These are phyloP conservation scores for Penicillium bialowiezense DNA, from an alignment of 495 filamentous ascomycete species.

Conservation along the genomic window DNA sequence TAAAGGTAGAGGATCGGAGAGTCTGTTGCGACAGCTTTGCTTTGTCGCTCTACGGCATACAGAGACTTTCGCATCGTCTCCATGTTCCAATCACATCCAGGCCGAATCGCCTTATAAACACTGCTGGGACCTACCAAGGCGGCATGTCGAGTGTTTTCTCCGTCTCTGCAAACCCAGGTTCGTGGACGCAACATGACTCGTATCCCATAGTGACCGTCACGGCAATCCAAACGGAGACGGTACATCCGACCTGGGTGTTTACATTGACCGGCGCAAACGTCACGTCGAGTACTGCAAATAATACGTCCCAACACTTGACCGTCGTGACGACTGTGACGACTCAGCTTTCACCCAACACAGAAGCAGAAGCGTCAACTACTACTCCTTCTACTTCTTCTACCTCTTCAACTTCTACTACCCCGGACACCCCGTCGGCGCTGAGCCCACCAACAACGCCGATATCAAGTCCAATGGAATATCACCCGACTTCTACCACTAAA, in stretches of 20 bases:
- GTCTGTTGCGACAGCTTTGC: no score
- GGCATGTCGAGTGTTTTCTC: neutral
- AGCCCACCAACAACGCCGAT: neutral
- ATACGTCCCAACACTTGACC: neutral
- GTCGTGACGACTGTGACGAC: neutral
- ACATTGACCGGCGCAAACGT: neutral
- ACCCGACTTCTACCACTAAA: neutral
- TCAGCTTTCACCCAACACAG: neutral
- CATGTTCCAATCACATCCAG: neutral
- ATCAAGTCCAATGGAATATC: neutral
- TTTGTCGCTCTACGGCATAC: no score
- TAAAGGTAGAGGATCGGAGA: no score
- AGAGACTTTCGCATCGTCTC: no score
- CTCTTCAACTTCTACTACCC: no score
- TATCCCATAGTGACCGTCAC: neutral
- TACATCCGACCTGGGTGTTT: slow-evolving; percentile 3
- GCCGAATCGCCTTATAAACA: neutral
- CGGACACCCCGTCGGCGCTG: neutral
- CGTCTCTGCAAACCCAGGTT: neutral
- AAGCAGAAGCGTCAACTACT: neutral
- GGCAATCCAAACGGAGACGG: slow-evolving; percentile 1
- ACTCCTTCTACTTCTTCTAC: neutral
- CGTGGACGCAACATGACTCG: neutral
- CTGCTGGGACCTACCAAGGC: no score
- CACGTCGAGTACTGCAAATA: neutral